These are phyloP conservation scores for Heimioporus sp. DNA, from an alignment of 768 basidiomycete genomes.

Conservation along the genomic window DNA sequence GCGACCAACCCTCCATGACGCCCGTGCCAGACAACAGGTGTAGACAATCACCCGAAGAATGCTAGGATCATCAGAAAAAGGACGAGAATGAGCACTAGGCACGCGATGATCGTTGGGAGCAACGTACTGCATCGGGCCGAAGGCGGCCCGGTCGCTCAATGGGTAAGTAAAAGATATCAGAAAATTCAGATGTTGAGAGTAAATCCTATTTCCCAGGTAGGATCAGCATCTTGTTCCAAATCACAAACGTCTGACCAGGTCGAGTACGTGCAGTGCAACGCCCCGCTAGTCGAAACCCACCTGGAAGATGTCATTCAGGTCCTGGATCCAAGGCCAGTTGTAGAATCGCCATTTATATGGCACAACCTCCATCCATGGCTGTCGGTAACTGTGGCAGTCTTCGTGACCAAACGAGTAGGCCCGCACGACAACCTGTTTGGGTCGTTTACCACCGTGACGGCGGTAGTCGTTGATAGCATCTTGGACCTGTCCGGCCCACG, in stretches of 20 bases:
- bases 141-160: constrained; percentile 63
- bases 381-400: constrained; percentile 49
- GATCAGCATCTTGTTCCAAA: background rate
- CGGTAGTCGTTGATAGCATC: constrained; percentile 37
- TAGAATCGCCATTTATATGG: constrained; percentile 51
- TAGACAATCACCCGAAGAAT: constrained; percentile 44
- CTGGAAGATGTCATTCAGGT: constrained; percentile 59
- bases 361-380: constrained; percentile 47
- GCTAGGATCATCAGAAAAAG: constrained; percentile 25
- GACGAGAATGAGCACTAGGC: background rate
- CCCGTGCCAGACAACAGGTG: constrained; percentile 47
- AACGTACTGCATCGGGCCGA: constrained; percentile 62
- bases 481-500: constrained; percentile 56
- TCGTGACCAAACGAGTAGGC: constrained; percentile 68
- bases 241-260: too few species aligned
- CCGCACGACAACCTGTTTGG: constrained; percentile 51
- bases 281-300: constrained; percentile 26
- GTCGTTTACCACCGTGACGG: constrained; percentile 22
- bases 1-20: constrained; percentile 51
- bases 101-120: background rate
- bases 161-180: constrained; percentile 54
- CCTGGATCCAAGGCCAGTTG: constrained; percentile 63
- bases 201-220: constrained; percentile 34
- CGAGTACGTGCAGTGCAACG: too few species aligned
- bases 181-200: constrained; percentile 41